Evolutionary conservation across 495 filamentous ascomycete species (phyloP).

Genomic region (Penicillium subrubescens): DNA sequence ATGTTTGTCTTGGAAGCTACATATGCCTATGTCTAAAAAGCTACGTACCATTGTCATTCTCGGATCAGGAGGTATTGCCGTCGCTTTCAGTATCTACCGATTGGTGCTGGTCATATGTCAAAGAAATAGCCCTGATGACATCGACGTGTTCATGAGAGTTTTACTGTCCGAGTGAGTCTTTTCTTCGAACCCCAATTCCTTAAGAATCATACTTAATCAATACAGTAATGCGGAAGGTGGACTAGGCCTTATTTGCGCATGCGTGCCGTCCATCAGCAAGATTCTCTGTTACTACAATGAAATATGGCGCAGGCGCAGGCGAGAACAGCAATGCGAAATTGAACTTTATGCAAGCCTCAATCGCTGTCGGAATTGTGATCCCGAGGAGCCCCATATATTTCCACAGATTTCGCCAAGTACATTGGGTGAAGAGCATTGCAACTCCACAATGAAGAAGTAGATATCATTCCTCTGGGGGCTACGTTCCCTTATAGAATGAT

Average conservation of each 20-base stretch:
- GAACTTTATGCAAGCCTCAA: not conserved
- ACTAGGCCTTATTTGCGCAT: constrained; percentile 10
- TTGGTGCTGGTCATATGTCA: constrained; percentile 29
- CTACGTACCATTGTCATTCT: constrained; percentile 31
- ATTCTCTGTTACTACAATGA: not conserved
- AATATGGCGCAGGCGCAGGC: not conserved
- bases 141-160: constrained; percentile 2
- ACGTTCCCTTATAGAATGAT: not conserved
- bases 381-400: not conserved
- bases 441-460: not conserved
- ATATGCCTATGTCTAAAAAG: constrained; percentile 33
- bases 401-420: not conserved
- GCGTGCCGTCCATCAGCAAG: constrained; percentile 8
- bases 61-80: constrained; percentile 35
- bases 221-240: constrained; percentile 8
- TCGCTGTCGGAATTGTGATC: not conserved
- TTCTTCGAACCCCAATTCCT: not conserved
- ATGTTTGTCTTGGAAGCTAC: constrained; percentile 31
- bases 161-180: constrained; percentile 6
- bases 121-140: constrained; percentile 14
- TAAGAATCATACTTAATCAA: not conserved
- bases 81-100: constrained; percentile 35
- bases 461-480: too few species aligned
- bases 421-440: not conserved
- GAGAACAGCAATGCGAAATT: not conserved